These are phyloP conservation scores for Aspergillus sp. DNA, from an alignment of 2,329 filamentous ascomycete species.

Conservation along the genomic window DNA sequence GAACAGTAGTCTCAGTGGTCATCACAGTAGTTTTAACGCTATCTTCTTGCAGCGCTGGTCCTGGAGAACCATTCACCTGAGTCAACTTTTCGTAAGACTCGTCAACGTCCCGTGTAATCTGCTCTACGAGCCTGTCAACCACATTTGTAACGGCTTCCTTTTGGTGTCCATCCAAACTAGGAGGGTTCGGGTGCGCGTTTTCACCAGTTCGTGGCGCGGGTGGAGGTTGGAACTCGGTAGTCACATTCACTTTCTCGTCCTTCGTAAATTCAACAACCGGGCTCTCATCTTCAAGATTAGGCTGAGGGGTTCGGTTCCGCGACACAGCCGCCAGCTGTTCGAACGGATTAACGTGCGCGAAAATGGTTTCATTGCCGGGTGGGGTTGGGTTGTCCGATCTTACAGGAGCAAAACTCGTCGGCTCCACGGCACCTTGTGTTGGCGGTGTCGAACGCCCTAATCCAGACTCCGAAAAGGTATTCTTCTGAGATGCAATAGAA, in stretches of 20 bases:
- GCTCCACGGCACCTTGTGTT: constrained; percentile 16
- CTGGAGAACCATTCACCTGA: constrained; percentile 48
- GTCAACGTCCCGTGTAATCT: constrained; percentile 62
- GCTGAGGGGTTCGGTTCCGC: constrained; percentile 57
- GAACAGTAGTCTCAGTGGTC: constrained; percentile 30
- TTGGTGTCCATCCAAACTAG: constrained; percentile 32
- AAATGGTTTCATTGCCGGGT: constrained; percentile 49
- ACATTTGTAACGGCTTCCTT: constrained; percentile 72
- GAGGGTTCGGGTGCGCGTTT: constrained; percentile 23
- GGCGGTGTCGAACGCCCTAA: constrained; percentile 9
- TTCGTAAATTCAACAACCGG: constrained; percentile 33
- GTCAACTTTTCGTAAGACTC: constrained; percentile 63
- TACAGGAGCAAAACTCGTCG: constrained; percentile 19
- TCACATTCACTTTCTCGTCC: constrained; percentile 23
- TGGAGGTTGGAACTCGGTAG: constrained; percentile 20
- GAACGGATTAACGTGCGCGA: constrained; percentile 72
- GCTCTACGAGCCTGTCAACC: constrained; percentile 63
- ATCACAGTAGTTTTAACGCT: constrained; percentile 38
- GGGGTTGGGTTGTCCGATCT: constrained; percentile 35
- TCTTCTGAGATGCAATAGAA: constrained; percentile 36
- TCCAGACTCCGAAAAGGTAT: constrained; percentile 22
- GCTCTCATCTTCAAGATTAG: constrained; percentile 42
- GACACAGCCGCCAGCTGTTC: constrained; percentile 68
- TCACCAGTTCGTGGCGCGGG: constrained; percentile 10
- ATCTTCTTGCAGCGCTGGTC: constrained; percentile 34